Evolutionary conservation across 2,329 filamentous ascomycete species (phyloP).

Genomic region (Microdochium paspali): DNA sequence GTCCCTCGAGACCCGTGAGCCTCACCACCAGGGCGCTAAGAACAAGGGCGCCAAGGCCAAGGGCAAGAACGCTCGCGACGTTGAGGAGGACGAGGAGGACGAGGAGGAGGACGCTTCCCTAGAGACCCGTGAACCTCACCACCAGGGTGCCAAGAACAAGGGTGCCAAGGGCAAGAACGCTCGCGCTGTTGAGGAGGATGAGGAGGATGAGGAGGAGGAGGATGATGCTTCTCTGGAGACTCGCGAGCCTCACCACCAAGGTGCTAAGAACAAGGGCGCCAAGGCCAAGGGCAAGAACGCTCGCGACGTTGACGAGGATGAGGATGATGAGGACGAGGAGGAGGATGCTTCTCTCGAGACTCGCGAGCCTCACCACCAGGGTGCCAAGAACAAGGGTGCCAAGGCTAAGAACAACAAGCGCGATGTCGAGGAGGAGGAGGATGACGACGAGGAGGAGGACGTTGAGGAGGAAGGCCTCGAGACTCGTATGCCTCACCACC

Average conservation of each 20-base stretch:
- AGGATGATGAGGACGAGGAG: neutral
- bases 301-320: neutral
- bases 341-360: neutral
- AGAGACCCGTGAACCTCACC: neutral
- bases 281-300: neutral
- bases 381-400: neutral
- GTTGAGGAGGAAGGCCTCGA: neutral
- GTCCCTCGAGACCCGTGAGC: neutral
- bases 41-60: constrained; percentile 1
- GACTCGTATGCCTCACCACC: neutral
- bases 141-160: neutral
- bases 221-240: neutral
- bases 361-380: neutral
- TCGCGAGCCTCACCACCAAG: neutral
- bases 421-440: neutral
- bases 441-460: neutral
- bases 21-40: constrained; percentile 3
- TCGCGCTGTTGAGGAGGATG: constrained; percentile 1
- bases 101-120: neutral
- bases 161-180: neutral
- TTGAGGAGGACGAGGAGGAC: neutral
- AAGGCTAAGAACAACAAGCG: neutral
- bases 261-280: neutral
- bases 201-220: neutral
- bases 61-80: neutral